Percentiles rank a stretch among this genome's conserved stretches.
Evolutionary conservation across 345 rosid genomes (phyloP).

Genomic region (Populus tremula): DNA sequence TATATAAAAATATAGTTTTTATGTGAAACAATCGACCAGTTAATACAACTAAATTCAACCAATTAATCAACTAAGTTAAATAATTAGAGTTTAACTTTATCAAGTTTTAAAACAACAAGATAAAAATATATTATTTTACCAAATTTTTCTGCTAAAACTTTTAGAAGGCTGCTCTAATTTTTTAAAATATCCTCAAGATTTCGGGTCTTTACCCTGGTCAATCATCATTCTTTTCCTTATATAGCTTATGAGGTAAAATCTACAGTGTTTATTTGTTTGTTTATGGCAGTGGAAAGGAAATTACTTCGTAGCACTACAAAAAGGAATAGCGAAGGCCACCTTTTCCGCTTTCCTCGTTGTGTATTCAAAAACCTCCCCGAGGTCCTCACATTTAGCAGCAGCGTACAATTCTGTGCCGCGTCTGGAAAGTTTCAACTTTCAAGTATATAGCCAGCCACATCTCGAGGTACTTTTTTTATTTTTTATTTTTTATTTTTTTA

Average conservation of each 20-base stretch:
- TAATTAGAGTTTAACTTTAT: no score
- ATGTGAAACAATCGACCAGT: rapidly evolving
- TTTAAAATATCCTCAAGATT: background rate
- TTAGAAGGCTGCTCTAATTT: no score
- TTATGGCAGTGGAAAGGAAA: background rate
- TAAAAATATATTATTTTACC: no score
- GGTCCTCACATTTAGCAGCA: background rate
- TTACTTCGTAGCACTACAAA: slow-evolving; percentile 14
- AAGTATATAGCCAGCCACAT: background rate
- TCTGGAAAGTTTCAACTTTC: background rate
- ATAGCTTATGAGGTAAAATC: background rate
- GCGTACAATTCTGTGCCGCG: slow-evolving; percentile 7
- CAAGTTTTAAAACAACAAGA: rapidly evolving
- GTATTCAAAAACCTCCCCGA: background rate
- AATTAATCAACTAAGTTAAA: rapidly evolving
- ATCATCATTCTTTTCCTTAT: background rate
- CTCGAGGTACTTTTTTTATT: background rate
- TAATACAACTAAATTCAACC: no score
- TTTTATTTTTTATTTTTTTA: background rate
- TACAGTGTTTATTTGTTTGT: background rate
- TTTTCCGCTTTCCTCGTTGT: background rate
- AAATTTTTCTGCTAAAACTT: no score
- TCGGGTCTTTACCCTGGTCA: background rate
- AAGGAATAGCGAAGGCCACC: background rate
- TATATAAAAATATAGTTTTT: no score